Conservation (phyloP, 1,139 yeast genomes). For the Suhomyces bolitotheri region DNA sequence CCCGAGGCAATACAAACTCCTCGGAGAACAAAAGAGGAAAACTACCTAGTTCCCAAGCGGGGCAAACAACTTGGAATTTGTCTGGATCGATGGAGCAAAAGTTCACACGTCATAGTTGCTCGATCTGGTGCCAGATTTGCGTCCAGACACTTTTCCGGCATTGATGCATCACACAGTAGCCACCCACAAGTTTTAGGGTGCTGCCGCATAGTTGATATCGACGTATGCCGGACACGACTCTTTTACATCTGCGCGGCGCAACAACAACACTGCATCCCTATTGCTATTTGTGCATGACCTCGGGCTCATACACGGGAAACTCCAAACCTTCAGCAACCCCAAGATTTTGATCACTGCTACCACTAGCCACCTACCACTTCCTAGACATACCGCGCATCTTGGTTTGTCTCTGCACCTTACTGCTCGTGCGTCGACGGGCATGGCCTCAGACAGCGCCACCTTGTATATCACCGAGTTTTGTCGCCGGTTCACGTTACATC, state of each 20-base stretch:
- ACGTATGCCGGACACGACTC: conserved; percentile 1
- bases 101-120: no score
- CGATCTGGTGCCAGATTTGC: no score
- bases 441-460: background rate
- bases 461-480: conserved; percentile 1
- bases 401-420: no score
- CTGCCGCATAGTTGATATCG: background rate
- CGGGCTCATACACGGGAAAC: background rate
- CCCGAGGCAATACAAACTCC: no score
- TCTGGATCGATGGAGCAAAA: no score
- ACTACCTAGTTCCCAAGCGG: no score
- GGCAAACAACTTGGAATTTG: no score
- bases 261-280: background rate
- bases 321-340: conserved; percentile 4
- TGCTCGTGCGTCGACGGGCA: no score
- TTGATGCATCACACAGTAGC: background rate
- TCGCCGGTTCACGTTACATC: conserved; percentile 6
- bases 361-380: conserved; percentile 1
- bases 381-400: conserved; percentile 2
- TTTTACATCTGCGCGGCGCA: conserved; percentile 3
- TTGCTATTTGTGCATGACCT: conserved; percentile 4
- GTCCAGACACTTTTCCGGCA: background rate
- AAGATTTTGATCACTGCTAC: conserved; percentile 7
- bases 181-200: background rate
- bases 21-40: no score